These are phyloP conservation scores for Mortierella sp. DNA, from an alignment of 371 early-diverging fungal species.

Conservation along the genomic window DNA sequence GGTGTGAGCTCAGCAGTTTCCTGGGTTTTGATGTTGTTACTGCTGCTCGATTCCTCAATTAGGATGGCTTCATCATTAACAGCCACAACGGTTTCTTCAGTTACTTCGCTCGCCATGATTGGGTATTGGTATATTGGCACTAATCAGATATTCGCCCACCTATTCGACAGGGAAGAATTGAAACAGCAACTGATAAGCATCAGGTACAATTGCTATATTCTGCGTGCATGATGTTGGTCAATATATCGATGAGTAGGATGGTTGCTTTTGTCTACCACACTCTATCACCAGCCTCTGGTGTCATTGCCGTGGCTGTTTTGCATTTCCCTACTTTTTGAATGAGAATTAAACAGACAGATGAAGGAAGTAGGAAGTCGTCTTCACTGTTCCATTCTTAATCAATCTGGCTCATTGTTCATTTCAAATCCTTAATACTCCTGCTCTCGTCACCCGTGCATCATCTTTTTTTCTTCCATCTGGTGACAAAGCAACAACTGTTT, in stretches of 20 bases:
- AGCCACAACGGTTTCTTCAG: neutral
- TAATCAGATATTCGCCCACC: too few relatives aligned
- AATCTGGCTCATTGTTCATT: neutral
- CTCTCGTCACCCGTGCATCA: neutral
- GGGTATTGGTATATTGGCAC: neutral
- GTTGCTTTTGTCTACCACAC: too few relatives aligned
- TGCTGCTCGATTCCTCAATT: neutral
- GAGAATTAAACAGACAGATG: too few relatives aligned
- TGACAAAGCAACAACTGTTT: neutral
- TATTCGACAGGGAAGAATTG: too few relatives aligned
- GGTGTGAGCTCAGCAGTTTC: slow-evolving; percentile 3
- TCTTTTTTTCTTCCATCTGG: neutral
- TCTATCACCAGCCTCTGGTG: too few relatives aligned
- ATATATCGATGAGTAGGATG: too few relatives aligned
- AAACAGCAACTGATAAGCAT: too few relatives aligned
- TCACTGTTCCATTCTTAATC: neutral
- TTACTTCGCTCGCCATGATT: neutral
- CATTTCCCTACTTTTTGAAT: too few relatives aligned
- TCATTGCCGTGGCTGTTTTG: too few relatives aligned
- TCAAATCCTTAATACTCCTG: neutral
- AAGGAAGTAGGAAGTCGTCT: neutral
- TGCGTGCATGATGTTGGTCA: too few relatives aligned
- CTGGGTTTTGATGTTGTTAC: neutral
- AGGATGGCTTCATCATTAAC: neutral
- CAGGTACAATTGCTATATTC: too few relatives aligned